Evolutionary conservation across 1,139 yeast species (phyloP).

Genomic region (Magnusiomyces magnusii): DNA sequence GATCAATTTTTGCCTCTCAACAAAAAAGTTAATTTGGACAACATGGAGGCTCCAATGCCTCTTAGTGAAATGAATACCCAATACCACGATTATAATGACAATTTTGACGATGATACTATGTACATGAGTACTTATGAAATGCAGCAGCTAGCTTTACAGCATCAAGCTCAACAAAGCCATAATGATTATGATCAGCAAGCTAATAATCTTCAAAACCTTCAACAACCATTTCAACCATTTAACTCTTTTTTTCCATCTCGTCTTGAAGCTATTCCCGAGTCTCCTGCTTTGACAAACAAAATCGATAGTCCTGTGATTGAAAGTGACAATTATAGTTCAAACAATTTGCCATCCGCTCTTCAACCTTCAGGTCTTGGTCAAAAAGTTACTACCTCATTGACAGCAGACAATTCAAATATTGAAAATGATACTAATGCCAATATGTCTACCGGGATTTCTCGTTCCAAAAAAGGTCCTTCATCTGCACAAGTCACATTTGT

Average conservation of each 20-base stretch:
- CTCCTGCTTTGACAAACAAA: not conserved
- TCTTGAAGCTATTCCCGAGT: not conserved
- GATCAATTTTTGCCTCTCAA: not conserved
- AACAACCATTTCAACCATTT: not conserved
- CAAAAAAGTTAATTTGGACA: not conserved
- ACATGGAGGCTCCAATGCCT: not conserved
- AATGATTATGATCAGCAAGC: not conserved
- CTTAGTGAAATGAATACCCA: not conserved
- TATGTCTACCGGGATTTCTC: not conserved
- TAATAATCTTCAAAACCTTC: not conserved
- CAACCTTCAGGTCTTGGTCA: not conserved
- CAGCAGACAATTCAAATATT: not conserved
- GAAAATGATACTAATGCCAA: too few relatives aligned
- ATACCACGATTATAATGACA: not conserved
- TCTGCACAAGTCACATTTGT: not conserved
- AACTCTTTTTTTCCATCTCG: not conserved
- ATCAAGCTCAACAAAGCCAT: not conserved
- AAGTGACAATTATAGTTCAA: not conserved
- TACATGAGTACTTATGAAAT: not conserved
- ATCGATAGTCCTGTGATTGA: not conserved
- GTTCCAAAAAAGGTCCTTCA: not conserved
- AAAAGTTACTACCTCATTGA: not conserved
- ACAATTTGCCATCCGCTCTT: not conserved
- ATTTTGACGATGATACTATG: not conserved
- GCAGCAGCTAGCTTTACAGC: not conserved